Conservation (phyloP, 108 stramenopile species). For the Nitzschia putrida region DNA sequence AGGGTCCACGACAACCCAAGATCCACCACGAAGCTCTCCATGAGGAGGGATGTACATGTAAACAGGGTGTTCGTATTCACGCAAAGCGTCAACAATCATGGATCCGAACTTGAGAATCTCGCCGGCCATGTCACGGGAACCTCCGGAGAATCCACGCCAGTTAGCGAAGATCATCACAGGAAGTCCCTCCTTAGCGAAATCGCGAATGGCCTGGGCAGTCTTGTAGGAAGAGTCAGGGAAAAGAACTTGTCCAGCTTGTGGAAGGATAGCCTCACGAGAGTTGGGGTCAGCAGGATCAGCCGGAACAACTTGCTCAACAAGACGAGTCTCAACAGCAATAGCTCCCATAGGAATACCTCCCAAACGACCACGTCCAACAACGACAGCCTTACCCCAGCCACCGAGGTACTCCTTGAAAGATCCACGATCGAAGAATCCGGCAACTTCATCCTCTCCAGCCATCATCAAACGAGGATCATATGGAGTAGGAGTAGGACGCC, state of each 20-base stretch:
- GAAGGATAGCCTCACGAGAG: constrained; percentile 92
- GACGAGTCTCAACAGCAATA: constrained; percentile 95
- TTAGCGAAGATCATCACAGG: constrained; percentile 99
- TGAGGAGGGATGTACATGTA: constrained; percentile 97
- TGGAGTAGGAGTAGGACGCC: constrained; percentile 89
- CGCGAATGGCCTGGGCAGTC: constrained; percentile 94
- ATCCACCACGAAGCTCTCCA: constrained; percentile 97
- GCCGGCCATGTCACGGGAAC: constrained; percentile 97
- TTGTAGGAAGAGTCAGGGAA: constrained; percentile 99
- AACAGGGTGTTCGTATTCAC: constrained; percentile 94
- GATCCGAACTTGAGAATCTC: constrained; percentile 98
- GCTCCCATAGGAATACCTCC: constrained; percentile 98
- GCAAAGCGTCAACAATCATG: constrained; percentile 97
- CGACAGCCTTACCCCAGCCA: constrained; percentile 98
- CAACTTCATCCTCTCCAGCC: constrained; percentile 68
- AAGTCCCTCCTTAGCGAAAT: constrained; percentile 97
- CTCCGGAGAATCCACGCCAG: constrained; percentile 98
- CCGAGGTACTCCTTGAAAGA: constrained; percentile 93
- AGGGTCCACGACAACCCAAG: constrained; percentile 98
- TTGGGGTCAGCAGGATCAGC: constrained; percentile 98
- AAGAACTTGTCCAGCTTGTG: constrained; percentile 95
- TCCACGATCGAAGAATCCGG: constrained; percentile 95
- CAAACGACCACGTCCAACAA: constrained; percentile 93
- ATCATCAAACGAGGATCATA: constrained; percentile 96
- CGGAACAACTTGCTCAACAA: constrained; percentile 91